Base-by-base conservation (phyloP, 495 filamentous ascomycete genomes). In the Cetradonia linearis region DNA sequence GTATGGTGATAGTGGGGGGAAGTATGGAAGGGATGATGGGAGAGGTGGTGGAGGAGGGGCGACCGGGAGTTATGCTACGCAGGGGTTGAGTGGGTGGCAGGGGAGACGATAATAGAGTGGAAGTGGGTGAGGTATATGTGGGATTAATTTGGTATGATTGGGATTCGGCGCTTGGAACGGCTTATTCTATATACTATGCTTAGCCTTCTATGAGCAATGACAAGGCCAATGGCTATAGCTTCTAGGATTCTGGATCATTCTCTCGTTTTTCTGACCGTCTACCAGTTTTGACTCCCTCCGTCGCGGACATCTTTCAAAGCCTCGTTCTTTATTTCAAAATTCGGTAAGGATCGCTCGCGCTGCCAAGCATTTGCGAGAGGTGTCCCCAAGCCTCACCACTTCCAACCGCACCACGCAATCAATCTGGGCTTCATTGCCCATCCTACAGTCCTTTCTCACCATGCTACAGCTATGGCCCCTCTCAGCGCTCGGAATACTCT, bases 1-100 rank as follows among this genome's bases (percentile, higher is more conserved):
- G 25, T 69, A 71, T 60, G 78, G 77, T 11, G 66, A 70, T 55
- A 66, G 63, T 56, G 55, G 66, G 33, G 66, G 70, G 54, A 58
- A 64, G 57, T 31, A 16, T 14, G 54, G 37, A 38, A 44, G 61
- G 30, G 40, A 57, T 47, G 64, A 54, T 53, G 63, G 57, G 55
- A 46, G 44, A 13, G 64, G 55, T 48, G 49, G 44, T n/a, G 63
- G 40, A 27, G 58, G 50, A 1, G 59, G 55, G 18, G 63, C 63
- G 42, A 14, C 38, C 13, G 65, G 64, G 36, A 63, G 60, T 52
- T 63, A 62, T 52, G 64, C 60, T 63, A 65, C 63, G 47, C 50
- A 63, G 30, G 63, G 63, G 36, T 47, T 65, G 63, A 59, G 63
- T 55, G 63, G 64, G 44, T 65, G 63, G 63, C 59, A 65, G 36